These are phyloP conservation scores for Wickerhamomyces pijperi DNA, from an alignment of 805 yeast genomes.

Conservation along the genomic window DNA sequence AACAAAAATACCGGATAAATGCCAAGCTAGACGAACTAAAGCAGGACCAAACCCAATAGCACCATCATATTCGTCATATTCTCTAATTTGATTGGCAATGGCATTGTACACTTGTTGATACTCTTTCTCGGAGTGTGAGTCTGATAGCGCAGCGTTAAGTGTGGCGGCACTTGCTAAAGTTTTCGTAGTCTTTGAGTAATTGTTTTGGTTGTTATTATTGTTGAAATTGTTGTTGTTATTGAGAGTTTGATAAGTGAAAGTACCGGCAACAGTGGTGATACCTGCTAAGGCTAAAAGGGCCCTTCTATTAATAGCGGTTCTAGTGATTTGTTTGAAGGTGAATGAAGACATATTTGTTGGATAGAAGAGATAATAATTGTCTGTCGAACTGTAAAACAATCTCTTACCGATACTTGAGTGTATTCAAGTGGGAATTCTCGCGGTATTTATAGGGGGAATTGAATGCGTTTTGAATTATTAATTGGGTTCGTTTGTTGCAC, in stretches of 20 bases:
- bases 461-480: no score
- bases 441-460: no score
- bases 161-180: slow-evolving; percentile 25
- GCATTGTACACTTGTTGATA: slow-evolving; percentile 63
- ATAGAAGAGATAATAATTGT: no score
- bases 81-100: slow-evolving; percentile 52
- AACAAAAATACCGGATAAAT: slow-evolving; percentile 67
- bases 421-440: no score
- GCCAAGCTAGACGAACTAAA: slow-evolving; percentile 77
- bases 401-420: no score
- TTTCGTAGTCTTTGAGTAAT: slow-evolving; percentile 15
- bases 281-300: slow-evolving; percentile 16
- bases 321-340: neutral
- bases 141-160: slow-evolving; percentile 22
- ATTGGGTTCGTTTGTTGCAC: no score
- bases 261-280: slow-evolving; percentile 21
- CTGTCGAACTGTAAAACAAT: no score
- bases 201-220: slow-evolving; percentile 10
- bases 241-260: slow-evolving; percentile 2
- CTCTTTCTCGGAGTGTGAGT: slow-evolving; percentile 29
- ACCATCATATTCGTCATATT: slow-evolving; percentile 48
- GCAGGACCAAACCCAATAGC: slow-evolving; percentile 68
- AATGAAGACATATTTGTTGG: neutral
- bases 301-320: slow-evolving; percentile 2
- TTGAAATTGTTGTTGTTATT: slow-evolving; percentile 10